Base-by-base conservation (phyloP, 2,329 filamentous ascomycete species). In the Daldinia sp. region DNA sequence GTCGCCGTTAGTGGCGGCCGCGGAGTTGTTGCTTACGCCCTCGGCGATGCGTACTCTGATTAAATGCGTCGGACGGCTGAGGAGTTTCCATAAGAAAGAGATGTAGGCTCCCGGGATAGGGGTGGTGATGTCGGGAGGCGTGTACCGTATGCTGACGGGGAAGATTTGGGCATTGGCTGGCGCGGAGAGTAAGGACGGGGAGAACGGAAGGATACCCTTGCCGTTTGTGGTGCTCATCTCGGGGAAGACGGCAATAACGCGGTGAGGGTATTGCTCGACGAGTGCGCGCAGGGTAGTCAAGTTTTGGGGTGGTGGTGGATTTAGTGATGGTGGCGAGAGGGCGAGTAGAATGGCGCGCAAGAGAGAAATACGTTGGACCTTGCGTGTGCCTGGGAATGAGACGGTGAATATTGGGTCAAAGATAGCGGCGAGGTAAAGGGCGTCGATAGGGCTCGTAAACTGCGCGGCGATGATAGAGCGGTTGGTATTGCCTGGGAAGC, bases 141-240 rank as follows among this genome's bases (percentile, higher is more conserved):
- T 92, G 79, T 98, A 99, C 59, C 94, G 90, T 70, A 99, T 84
- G 79, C 92, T 97, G 67, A 99, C 87, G 1, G 96, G 94, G 82
- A 97, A 98, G 73, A 99, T 93, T 77, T 90, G 92, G 7, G 90
- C 90, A 60, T 87, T 84, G 5, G 88, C 79, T 0, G 90, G 88
- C 0, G 88, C 88, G 15, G 89, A 87, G 2, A 96, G 83, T 1
- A 99, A 85, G 57, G 90, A 91, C 0, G 92, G 93, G 68, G 92
- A 93, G 62, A 97, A 88, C 1, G 93, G 92, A 12, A 99, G 82
- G 69, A 98, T 94, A 4, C 92, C 96, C 73, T 93, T 91, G 69
- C 95, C 95, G 77, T 99, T 99, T 50, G 93, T 97, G 0, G 96
- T 97, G 4, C 92, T 96, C 80, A 92, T 95, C 82, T 99, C 96